Percentiles rank a stretch among this genome's conserved stretches.
phyloP scores from a whole-genome alignment of 495 filamentous ascomycete species.

The Glonium stellatum region DNA sequence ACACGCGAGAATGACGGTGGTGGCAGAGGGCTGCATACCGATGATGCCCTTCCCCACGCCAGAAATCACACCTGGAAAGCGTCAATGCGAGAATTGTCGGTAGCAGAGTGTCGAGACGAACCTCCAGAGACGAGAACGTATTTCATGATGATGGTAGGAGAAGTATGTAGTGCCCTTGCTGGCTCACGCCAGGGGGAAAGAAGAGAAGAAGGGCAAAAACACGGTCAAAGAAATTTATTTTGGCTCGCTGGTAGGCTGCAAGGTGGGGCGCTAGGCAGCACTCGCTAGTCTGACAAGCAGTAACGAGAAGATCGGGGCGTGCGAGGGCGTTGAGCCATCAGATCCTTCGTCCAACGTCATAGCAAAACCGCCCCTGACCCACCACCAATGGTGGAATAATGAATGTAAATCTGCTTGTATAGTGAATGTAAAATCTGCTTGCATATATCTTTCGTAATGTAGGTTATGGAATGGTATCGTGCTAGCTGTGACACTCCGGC shows the following conservation, averaged over 20 bases:
- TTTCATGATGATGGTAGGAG: slow-evolving; percentile 54
- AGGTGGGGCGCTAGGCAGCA: not conserved
- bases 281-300: slow-evolving; percentile 1
- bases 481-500: not conserved
- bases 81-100: not conserved
- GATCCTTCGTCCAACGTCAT: slow-evolving; percentile 2
- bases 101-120: slow-evolving; percentile 32
- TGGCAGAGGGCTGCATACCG: slow-evolving; percentile 47
- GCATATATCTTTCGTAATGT: not conserved
- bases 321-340: not conserved
- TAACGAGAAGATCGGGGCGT: not conserved
- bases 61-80: slow-evolving; percentile 58
- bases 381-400: too few species aligned
- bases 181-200: slow-evolving; percentile 31
- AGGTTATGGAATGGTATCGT: slow-evolving; percentile 4
- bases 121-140: slow-evolving; percentile 79
- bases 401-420: too few species aligned
- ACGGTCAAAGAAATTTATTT: slow-evolving; percentile 3
- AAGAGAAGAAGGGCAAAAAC: slow-evolving; percentile 12
- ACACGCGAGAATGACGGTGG: not conserved
- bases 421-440: too few species aligned
- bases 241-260: too few species aligned
- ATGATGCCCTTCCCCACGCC: slow-evolving; percentile 82
- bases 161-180: slow-evolving; percentile 19
- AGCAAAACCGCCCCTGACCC: not conserved